Base-by-base conservation (phyloP, 139 green algal genomes). In the Auxenochlorella pyrenoidosa region DNA sequence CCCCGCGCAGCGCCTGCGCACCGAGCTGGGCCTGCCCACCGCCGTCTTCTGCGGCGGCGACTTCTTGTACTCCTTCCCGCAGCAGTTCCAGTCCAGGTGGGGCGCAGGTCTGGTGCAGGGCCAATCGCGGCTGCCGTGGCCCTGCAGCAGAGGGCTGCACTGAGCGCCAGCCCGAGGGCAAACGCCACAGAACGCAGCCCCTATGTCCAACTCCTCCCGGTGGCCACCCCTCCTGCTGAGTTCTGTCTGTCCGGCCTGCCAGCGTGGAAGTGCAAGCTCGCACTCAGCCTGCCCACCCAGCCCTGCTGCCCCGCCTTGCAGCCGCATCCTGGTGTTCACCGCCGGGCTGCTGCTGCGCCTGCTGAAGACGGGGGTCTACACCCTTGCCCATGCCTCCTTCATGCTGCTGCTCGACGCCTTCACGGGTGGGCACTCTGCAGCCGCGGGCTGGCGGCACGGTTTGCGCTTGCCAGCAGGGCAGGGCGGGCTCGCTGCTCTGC, bases 321-420 rank as follows among this genome's bases (percentile, higher is more conserved):
- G 75, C 84, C 66, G 75, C 38, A 83, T 91, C 28, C 73, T 91
- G 28, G 88, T 91, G 3, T 89, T 91, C 63, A 91, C 88, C 19
- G 88, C 88, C 19, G 88, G 88, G 1, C 75, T 91, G 73, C 82
- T 91, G 73, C 86, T 91, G 83, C 86, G 88, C 32, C 88, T 89
- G 63, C 68, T 87, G 41, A 91, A 91, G 82, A 66, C 87, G 19
- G 88, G 88, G 54, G 70, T 73, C 41, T 91, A 91, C 63, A 12
- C 10, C 18, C 63, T 91, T 43, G 40, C 38, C 26, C 59, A 34
- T 4, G 77, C 81, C 24, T 86, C 88, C 16, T 82, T 91, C 22
- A n/a, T 91, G 60, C 63, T 91, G 51, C 76, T 91, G 36, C 43
- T 86, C 36, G 88, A 91, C 40, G 83, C 83, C 2, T 89, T 91